Percentiles rank a stretch among this genome's conserved stretches.
Evolutionary conservation across 371 early-diverging fungal genomes (phyloP).

Genomic region (Actinomucor elegans): DNA sequence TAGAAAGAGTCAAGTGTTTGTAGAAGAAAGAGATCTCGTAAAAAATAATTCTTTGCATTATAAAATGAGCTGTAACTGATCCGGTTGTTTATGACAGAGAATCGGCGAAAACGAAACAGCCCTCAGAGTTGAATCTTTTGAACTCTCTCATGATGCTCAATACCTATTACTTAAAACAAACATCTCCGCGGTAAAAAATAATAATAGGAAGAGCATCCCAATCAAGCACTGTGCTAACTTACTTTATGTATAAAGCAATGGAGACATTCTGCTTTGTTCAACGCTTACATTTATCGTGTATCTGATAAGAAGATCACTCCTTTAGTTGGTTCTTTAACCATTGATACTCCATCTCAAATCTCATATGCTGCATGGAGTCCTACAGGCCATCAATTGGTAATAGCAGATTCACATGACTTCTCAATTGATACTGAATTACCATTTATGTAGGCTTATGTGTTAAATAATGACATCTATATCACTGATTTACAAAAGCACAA

Average conservation of each 20-base stretch:
- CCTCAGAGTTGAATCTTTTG: constrained; percentile 44
- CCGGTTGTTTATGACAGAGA: too few relatives aligned
- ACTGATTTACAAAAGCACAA: constrained; percentile 63
- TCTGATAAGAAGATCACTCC: constrained; percentile 55
- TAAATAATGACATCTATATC: constrained; percentile 85
- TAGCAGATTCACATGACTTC: neutral
- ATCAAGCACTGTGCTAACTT: neutral
- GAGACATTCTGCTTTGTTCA: constrained; percentile 81
- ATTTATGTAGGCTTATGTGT: constrained; percentile 66
- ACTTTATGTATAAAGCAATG: constrained; percentile 51
- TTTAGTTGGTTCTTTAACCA: constrained; percentile 47
- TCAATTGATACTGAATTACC: neutral
- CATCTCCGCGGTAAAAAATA: constrained; percentile 55
- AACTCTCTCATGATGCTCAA: constrained; percentile 77
- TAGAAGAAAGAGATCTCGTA: constrained; percentile 32
- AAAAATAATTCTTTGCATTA: too few relatives aligned
- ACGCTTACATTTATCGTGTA: constrained; percentile 74
- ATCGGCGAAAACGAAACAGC: too few relatives aligned
- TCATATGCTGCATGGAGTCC: constrained; percentile 79
- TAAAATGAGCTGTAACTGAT: too few relatives aligned
- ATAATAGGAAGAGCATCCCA: too few relatives aligned
- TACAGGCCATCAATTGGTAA: constrained; percentile 68
- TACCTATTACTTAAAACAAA: constrained; percentile 73
- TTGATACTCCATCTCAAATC: constrained; percentile 34
- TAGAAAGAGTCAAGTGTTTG: constrained; percentile 30